These are phyloP conservation scores for Moringa oleifera DNA, from an alignment of 345 rosid genomes.

Conservation along the genomic window DNA sequence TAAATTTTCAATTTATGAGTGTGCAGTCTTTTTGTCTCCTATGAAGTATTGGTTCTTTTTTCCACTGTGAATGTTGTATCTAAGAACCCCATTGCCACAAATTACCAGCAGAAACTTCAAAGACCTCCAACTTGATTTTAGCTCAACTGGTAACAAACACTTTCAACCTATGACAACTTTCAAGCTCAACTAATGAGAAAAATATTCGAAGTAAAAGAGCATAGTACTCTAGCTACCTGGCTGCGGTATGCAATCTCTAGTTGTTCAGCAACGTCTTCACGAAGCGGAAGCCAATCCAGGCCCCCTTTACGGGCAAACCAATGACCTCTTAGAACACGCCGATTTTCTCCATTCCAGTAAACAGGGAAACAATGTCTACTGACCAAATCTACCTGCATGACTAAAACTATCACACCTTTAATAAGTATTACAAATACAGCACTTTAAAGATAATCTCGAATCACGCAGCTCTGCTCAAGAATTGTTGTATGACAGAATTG, in stretches of 20 bases:
- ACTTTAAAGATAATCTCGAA: no score
- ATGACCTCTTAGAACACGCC: constrained; percentile 95
- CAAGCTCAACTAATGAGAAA: neutral
- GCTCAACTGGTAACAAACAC: neutral
- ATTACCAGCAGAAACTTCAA: neutral
- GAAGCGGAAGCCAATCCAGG: constrained; percentile 90
- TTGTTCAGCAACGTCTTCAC: constrained; percentile 89
- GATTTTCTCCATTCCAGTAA: constrained; percentile 93
- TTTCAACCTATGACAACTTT: neutral
- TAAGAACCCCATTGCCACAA: no score
- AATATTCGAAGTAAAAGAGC: neutral
- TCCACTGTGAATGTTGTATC: no score
- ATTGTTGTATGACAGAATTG: no score
- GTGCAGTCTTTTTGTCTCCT: no score
- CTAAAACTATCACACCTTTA: no score
- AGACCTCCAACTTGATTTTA: neutral
- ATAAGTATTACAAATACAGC: no score
- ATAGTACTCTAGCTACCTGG: constrained; percentile 40
- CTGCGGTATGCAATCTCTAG: constrained; percentile 75
- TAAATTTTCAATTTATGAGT: no score
- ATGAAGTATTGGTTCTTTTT: no score
- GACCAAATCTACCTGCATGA: constrained; percentile 73
- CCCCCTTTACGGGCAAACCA: constrained; percentile 98
- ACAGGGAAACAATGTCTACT: constrained; percentile 89
- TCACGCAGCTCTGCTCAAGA: no score